Percentiles rank a stretch among this genome's conserved stretches.
These are phyloP conservation scores for Clonostachys sp. DNA, from an alignment of 2,329 filamentous ascomycete species.

Conservation along the genomic window DNA sequence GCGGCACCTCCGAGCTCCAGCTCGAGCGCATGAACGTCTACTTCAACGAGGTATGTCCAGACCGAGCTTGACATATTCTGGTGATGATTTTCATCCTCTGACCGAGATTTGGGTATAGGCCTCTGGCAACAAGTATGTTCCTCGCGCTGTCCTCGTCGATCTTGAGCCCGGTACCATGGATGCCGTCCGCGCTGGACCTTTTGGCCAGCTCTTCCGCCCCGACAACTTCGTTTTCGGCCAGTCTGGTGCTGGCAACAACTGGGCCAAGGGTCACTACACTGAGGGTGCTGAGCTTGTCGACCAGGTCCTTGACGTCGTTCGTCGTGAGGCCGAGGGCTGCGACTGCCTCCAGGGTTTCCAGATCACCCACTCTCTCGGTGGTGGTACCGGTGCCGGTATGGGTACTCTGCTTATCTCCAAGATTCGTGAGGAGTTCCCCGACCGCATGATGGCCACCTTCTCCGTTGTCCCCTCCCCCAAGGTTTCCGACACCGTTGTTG, in stretches of 20 bases:
- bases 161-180: slow-evolving; percentile 99
- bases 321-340: slow-evolving; percentile 96
- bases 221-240: slow-evolving; percentile 99
- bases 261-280: slow-evolving; percentile 99
- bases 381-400: slow-evolving; percentile 99
- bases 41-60: slow-evolving; percentile 68
- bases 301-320: slow-evolving; percentile 96
- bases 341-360: slow-evolving; percentile 99
- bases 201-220: slow-evolving; percentile 98
- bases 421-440: slow-evolving; percentile 99
- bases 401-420: slow-evolving; percentile 99
- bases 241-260: slow-evolving; percentile 99
- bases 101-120: slow-evolving; percentile 50
- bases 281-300: slow-evolving; percentile 99
- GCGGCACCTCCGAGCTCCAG: slow-evolving; percentile 97
- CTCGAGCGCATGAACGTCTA: slow-evolving; percentile 99
- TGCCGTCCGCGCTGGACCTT: slow-evolving; percentile 94
- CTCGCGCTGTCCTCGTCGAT: slow-evolving; percentile 98
- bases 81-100: neutral
- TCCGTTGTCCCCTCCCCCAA: slow-evolving; percentile 98
- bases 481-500: slow-evolving; percentile 98
- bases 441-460: slow-evolving; percentile 99
- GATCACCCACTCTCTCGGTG: slow-evolving; percentile 99
- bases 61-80: neutral
- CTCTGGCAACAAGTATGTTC: slow-evolving; percentile 98